Evolutionary conservation across 2,329 filamentous ascomycete genomes (phyloP).

Genomic region (Fusarium pseudocircinatum): DNA sequence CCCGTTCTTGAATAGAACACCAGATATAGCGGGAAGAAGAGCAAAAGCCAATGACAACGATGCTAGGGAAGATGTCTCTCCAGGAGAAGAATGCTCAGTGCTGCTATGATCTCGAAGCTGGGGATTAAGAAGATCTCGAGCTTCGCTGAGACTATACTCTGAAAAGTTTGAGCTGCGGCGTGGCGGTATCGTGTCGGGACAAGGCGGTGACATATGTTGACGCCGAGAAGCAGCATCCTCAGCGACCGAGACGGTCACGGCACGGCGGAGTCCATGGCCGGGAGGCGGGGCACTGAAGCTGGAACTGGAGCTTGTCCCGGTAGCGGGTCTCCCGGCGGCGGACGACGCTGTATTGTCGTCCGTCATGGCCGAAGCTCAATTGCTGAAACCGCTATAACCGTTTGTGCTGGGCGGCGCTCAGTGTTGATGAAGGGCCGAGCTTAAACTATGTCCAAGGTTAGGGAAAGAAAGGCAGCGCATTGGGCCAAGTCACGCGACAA

Average conservation of each 20-base stretch:
- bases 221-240: constrained; percentile 27
- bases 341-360: constrained; percentile 31
- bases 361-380: constrained; percentile 21
- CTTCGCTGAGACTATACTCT: constrained; percentile 76
- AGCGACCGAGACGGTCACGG: constrained; percentile 51
- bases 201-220: constrained; percentile 32
- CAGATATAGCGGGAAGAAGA: constrained; percentile 85
- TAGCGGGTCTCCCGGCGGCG: constrained; percentile 43
- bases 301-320: constrained; percentile 37
- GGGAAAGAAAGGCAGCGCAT: constrained; percentile 10
- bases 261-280: constrained; percentile 54
- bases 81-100: constrained; percentile 47
- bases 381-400: constrained; percentile 1
- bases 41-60: constrained; percentile 85
- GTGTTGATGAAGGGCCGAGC: neutral
- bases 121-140: constrained; percentile 73
- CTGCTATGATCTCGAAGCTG: constrained; percentile 47
- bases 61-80: constrained; percentile 75
- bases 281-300: constrained; percentile 38
- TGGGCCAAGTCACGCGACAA: constrained; percentile 30
- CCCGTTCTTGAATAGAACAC: constrained; percentile 85
- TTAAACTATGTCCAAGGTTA: neutral
- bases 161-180: constrained; percentile 83
- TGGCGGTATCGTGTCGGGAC: constrained; percentile 49
- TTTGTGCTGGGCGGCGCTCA: neutral